phyloP scores from a whole-genome alignment of 441 rosid species.

The Aquilaria agallochum region DNA sequence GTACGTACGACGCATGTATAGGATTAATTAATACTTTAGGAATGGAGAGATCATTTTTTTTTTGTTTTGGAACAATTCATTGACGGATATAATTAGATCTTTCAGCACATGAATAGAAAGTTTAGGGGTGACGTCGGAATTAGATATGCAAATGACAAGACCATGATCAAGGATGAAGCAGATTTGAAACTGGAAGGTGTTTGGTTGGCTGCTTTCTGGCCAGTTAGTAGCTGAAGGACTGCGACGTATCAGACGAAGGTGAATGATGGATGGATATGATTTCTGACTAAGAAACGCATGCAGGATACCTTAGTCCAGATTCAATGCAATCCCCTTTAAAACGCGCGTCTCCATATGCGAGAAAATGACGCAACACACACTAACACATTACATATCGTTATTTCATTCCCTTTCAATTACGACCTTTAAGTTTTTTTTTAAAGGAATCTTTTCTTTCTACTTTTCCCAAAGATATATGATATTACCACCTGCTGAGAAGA shows the following conservation, averaged over 20 bases:
- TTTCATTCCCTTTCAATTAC: too few relatives aligned
- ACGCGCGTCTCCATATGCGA: background rate
- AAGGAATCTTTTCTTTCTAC: too few relatives aligned
- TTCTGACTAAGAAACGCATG: background rate
- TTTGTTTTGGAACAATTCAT: background rate
- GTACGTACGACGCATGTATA: too few relatives aligned
- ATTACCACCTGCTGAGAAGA: too few relatives aligned
- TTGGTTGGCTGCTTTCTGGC: background rate
- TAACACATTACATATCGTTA: too few relatives aligned
- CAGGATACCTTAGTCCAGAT: slow-evolving; percentile 27
- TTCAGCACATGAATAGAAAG: background rate
- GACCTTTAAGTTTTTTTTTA: too few relatives aligned
- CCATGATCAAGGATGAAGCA: background rate
- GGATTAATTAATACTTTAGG: too few relatives aligned
- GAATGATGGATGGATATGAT: slow-evolving; percentile 8
- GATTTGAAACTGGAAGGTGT: slow-evolving; percentile 2
- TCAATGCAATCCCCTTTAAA: slow-evolving; percentile 25
- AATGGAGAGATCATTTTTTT: too few relatives aligned
- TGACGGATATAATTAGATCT: background rate
- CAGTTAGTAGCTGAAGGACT: background rate
- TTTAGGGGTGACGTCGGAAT: background rate
- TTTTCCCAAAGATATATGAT: too few relatives aligned
- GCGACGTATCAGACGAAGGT: slow-evolving; percentile 1
- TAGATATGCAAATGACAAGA: slow-evolving; percentile 1
- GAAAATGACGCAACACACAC: too few relatives aligned